Evolutionary conservation across 2,329 filamentous ascomycete genomes (phyloP).

Genomic region (Verticillium dahliae): DNA sequence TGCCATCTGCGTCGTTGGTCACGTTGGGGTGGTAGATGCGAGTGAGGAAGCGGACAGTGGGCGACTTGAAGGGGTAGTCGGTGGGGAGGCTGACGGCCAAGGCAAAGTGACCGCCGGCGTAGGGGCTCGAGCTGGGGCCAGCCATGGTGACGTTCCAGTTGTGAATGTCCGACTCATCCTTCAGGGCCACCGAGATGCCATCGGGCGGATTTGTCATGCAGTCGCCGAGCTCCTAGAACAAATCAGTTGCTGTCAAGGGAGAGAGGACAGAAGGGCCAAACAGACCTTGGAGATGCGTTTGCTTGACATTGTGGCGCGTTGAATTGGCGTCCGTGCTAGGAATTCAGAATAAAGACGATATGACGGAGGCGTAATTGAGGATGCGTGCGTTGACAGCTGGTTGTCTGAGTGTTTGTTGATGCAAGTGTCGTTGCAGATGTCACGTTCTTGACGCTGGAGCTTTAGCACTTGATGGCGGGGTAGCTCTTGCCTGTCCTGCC

Average conservation of each 20-base stretch:
- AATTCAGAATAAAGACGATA: neutral
- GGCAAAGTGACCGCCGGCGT: conserved; percentile 65
- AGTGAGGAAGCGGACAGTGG: conserved; percentile 70
- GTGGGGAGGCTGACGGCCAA: conserved; percentile 66
- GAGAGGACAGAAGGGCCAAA: neutral
- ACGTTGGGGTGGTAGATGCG: conserved; percentile 97
- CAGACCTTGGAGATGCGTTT: conserved; percentile 39
- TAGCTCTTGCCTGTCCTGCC: neutral
- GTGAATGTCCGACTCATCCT: conserved; percentile 41
- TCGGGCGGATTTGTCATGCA: conserved; percentile 38
- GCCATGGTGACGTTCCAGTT: conserved; percentile 43
- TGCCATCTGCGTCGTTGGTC: conserved; percentile 77
- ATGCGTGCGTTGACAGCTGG: too few species aligned
- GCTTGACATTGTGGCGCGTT: conserved; percentile 9
- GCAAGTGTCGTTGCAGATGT: too few species aligned
- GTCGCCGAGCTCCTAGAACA: conserved; percentile 44
- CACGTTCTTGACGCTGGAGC: neutral
- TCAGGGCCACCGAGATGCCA: conserved; percentile 40
- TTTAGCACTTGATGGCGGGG: neutral
- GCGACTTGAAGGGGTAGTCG: conserved; percentile 88
- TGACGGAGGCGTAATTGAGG: too few species aligned
- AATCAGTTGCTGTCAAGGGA: neutral
- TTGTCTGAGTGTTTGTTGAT: too few species aligned
- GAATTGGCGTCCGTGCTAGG: too few species aligned
- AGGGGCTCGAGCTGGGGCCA: conserved; percentile 38